These are phyloP conservation scores for Ustilago trichophora DNA, from an alignment of 1,284 basidiomycete species.

Conservation along the genomic window DNA sequence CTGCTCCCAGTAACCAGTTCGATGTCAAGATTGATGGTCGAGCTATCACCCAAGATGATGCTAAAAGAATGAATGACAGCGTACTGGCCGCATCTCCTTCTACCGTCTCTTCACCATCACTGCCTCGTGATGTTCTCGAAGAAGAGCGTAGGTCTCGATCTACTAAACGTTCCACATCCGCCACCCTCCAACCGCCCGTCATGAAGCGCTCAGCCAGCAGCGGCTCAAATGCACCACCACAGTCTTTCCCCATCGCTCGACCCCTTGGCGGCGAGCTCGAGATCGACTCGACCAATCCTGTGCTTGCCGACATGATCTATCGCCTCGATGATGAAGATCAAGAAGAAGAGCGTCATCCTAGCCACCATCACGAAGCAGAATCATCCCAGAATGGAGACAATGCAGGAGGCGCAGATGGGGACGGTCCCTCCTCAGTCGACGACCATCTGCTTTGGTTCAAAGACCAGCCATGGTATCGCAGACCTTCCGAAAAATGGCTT, in stretches of 20 bases:
- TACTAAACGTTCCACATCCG: background rate
- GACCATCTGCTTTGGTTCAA: constrained; percentile 54
- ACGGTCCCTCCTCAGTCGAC: constrained; percentile 14
- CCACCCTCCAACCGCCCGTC: constrained; percentile 14
- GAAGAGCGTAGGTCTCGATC: constrained; percentile 16
- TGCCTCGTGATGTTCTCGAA: constrained; percentile 24
- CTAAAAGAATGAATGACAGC: constrained; percentile 11
- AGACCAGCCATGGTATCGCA: constrained; percentile 52
- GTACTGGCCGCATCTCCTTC: constrained; percentile 15
- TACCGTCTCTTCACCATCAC: constrained; percentile 17
- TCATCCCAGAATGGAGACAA: background rate
- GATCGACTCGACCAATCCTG: constrained; percentile 46
- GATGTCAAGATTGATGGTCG: constrained; percentile 26
- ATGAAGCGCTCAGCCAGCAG: constrained; percentile 27
- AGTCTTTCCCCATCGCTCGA: constrained; percentile 21
- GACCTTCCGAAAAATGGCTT: constrained; percentile 56
- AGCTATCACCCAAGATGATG: constrained; percentile 9
- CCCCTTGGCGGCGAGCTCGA: constrained; percentile 38
- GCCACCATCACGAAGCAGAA: background rate
- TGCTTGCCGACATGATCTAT: constrained; percentile 51
- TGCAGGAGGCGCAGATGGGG: background rate
- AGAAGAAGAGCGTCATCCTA: constrained; percentile 8
- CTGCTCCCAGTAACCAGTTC: constrained; percentile 20
- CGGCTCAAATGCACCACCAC: constrained; percentile 17
- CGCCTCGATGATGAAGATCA: constrained; percentile 42